Evolutionary conservation across 2,329 filamentous ascomycete species (phyloP), one percentile per base, ranked within the genome.

Genomic region (Ophiocordyceps sinensis): DNA sequence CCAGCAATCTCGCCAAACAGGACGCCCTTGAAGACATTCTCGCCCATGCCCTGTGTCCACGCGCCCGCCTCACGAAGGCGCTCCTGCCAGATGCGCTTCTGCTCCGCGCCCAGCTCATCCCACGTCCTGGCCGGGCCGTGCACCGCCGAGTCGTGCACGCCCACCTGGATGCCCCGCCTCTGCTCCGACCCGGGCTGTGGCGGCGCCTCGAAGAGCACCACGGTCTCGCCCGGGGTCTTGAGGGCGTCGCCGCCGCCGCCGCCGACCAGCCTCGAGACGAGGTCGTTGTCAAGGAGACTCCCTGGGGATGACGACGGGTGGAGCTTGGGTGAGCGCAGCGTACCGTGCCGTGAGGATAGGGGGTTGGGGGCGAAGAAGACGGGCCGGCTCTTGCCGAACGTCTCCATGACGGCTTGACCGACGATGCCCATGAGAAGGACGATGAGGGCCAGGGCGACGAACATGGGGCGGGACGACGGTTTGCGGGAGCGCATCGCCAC

Each of bases 21-120:
- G 28, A 93, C 73, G 3, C 84, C 82, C 60, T 79, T 77, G 49
- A 93, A 72, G 28, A 91, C 74, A 10, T 68, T 70, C 64, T 89
- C 85, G 3, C 84, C 83, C 67, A 89, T 83, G 31, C 75, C 70
- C 54, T 80, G 77, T n/a, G 75, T 74, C 85, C 85, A 93, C 47
- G 86, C 75, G 0, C 85, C 85, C 0, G 83, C 79, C 41, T 79
- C 69, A 42, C 67, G 66, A 30, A 93, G 67, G 53, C 71, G 74
- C 49, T 72, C 60, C 62, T 77, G 85, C 86, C 86, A 93, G 15
- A 66, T 63, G 40, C 67, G 62, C 56, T 75, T 74, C 58, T 88
- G 75, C 41, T 73, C 61, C 12, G 70, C 64, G 6, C 67, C 66
- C 36, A 94, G 61, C 44, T 87, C 75, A 43, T 86, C 77, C 84